Evolutionary conservation across 2,329 filamentous ascomycete genomes (phyloP).

Genomic region (Fusarium sororula): DNA sequence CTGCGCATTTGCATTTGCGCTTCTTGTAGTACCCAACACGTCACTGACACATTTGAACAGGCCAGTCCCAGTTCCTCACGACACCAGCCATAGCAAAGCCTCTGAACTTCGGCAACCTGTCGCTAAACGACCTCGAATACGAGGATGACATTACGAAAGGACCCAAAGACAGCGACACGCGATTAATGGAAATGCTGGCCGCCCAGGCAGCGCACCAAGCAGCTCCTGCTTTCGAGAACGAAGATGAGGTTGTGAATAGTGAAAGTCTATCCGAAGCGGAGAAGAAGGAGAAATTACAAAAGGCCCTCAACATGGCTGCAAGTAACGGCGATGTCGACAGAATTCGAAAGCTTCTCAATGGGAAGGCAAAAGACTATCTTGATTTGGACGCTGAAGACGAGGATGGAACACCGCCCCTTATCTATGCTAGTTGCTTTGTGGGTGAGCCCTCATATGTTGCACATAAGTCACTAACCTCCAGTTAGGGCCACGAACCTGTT

Average conservation of each 20-base stretch:
- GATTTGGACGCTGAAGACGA: slow-evolving; percentile 90
- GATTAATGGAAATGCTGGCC: slow-evolving; percentile 95
- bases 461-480: not conserved
- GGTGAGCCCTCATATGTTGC: slow-evolving; percentile 46
- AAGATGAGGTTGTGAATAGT: slow-evolving; percentile 80
- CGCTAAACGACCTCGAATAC: slow-evolving; percentile 82
- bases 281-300: slow-evolving; percentile 85
- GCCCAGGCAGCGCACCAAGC: slow-evolving; percentile 87
- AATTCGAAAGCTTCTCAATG: slow-evolving; percentile 78
- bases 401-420: slow-evolving; percentile 94
- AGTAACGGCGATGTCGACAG: slow-evolving; percentile 93
- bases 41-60: slow-evolving; percentile 58
- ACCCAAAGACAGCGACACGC: slow-evolving; percentile 79
- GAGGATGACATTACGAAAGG: slow-evolving; percentile 66
- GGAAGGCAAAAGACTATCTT: slow-evolving; percentile 77
- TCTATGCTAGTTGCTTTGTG: slow-evolving; percentile 98
- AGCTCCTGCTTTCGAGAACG: slow-evolving; percentile 76
- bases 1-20: slow-evolving; percentile 22
- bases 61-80: slow-evolving; percentile 94
- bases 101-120: slow-evolving; percentile 81
- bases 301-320: slow-evolving; percentile 90
- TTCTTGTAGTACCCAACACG: slow-evolving; percentile 28
- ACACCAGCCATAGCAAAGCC: slow-evolving; percentile 86
- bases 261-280: slow-evolving; percentile 77
- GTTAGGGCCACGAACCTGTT: slow-evolving; percentile 85